Conservation (phyloP, 306 rosid species). For the Citrullus amarus region DNA sequence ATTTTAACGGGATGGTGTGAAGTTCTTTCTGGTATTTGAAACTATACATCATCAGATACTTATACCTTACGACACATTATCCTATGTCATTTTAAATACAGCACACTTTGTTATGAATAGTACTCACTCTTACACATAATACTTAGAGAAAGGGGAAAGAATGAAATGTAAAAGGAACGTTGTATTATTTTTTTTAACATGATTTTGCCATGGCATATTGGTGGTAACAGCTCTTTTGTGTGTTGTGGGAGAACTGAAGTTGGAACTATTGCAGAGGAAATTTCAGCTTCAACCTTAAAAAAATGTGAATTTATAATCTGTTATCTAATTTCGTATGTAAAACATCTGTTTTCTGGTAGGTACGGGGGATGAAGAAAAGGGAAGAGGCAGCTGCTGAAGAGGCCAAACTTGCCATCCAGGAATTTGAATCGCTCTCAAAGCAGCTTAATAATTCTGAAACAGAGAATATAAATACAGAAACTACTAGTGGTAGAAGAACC, state of each 20-base stretch:
- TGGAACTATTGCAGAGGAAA: not conserved
- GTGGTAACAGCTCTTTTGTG: not conserved
- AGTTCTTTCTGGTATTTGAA: not conserved
- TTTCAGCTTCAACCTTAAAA: not conserved
- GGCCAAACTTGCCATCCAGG: conserved; percentile 65
- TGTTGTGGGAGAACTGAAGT: not conserved
- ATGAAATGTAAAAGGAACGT: not conserved
- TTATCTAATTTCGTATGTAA: not conserved
- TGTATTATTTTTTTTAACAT: not conserved
- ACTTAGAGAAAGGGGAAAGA: not conserved
- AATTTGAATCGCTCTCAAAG: conserved; percentile 46
- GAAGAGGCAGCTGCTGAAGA: conserved; percentile 66
- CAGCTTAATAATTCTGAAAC: conserved; percentile 44
- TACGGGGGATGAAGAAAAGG: conserved; percentile 67
- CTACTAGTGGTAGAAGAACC: conserved; percentile 64
- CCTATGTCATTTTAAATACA: not conserved
- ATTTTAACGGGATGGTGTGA: not conserved
- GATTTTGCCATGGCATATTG: not conserved
- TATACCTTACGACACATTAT: not conserved
- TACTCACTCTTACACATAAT: not conserved
- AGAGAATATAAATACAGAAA: conserved; percentile 26
- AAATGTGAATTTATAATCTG: not conserved
- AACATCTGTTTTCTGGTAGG: conserved; percentile 24
- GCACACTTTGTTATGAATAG: not conserved
- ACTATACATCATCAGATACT: not conserved